Conservation (phyloP, 169 alveolate species). For the Plasmodium ovale region DNA sequence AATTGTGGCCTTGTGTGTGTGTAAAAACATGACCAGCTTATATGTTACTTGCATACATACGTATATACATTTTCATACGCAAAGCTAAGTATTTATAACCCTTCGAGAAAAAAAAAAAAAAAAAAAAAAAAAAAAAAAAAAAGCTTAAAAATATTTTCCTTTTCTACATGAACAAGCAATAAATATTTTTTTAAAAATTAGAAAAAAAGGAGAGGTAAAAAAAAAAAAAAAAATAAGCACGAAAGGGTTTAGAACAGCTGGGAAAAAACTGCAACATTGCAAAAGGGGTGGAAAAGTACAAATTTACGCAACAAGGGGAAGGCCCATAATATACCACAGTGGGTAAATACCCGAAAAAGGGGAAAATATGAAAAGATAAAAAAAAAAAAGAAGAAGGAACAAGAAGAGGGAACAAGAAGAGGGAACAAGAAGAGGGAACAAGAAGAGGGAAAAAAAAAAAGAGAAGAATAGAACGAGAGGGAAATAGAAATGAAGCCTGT, state of each 20-base stretch:
- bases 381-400: not conserved
- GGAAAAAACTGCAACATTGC: not conserved
- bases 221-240: not conserved
- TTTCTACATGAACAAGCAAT: not conserved
- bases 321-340: too few relatives aligned
- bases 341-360: too few relatives aligned
- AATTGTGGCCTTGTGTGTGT: too few relatives aligned
- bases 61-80: too few relatives aligned
- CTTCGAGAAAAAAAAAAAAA: not conserved
- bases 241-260: too few relatives aligned
- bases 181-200: too few relatives aligned
- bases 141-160: not conserved
- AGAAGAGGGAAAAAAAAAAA: not conserved
- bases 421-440: constrained; percentile 3
- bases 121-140: constrained; percentile 3
- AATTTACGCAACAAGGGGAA: too few relatives aligned
- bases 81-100: too few relatives aligned
- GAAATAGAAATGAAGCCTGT: not conserved
- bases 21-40: too few relatives aligned
- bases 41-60: too few relatives aligned
- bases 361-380: not conserved
- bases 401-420: not conserved
- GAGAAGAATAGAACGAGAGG: too few relatives aligned
- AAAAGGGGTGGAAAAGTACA: not conserved
- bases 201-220: not conserved